Evolutionary conservation across 495 filamentous ascomycete species (phyloP).

Genomic region (Aspergillus sclerotiicarbonarius): DNA sequence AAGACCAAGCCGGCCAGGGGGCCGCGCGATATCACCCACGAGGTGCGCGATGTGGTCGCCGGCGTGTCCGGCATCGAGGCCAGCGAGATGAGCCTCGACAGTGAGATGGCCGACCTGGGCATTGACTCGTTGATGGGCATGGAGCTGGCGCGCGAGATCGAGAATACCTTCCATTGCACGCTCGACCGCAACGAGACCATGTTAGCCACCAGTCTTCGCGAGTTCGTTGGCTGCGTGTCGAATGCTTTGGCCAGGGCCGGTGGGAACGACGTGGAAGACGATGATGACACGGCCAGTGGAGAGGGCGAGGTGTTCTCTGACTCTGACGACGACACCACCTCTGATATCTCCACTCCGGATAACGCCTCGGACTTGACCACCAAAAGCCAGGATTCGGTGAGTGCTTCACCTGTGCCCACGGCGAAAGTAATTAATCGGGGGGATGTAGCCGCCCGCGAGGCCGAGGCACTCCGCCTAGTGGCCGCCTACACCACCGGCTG

Average conservation of each 20-base stretch:
- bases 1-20: background rate
- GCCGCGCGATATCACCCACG: conserved; percentile 2
- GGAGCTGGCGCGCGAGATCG: conserved; percentile 51
- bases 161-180: conserved; percentile 36
- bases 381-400: too few relatives aligned
- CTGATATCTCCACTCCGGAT: too few relatives aligned
- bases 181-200: background rate
- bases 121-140: conserved; percentile 55
- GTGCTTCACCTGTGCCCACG: too few relatives aligned
- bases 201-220: background rate
- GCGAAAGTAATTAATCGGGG: too few relatives aligned
- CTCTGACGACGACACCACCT: too few relatives aligned
- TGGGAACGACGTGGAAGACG: background rate
- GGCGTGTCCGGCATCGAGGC: conserved; percentile 40
- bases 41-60: conserved; percentile 7
- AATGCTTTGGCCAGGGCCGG: background rate
- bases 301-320: too few relatives aligned
- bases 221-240: background rate
- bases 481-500: background rate
- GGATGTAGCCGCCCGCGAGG: too few relatives aligned
- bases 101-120: conserved; percentile 44
- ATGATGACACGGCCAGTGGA: background rate
- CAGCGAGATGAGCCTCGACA: conserved; percentile 33
- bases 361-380: too few relatives aligned
- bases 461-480: too few relatives aligned